Percentiles rank a stretch among this genome's conserved stretches.
Evolutionary conservation across 371 early-diverging fungal genomes (phyloP).

Genomic region (Mortierella sp.): DNA sequence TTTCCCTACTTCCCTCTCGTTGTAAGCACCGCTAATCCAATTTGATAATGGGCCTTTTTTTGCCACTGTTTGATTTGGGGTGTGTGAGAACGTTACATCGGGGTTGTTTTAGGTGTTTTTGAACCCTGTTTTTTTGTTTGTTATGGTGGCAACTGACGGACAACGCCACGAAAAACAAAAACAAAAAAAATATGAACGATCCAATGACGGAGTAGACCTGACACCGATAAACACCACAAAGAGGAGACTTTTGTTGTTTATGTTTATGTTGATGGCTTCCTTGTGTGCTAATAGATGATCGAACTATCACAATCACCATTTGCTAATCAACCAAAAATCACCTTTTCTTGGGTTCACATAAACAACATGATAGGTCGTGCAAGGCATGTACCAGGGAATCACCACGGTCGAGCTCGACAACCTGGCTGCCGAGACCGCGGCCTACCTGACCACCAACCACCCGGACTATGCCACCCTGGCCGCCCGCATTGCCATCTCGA

Average conservation of each 20-base stretch:
- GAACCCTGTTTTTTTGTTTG: background rate
- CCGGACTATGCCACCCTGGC: conserved; percentile 99
- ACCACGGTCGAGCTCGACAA: conserved; percentile 98
- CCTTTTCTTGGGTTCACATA: background rate
- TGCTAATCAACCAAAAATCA: conserved; percentile 1
- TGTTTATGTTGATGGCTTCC: background rate
- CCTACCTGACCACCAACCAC: conserved; percentile 97
- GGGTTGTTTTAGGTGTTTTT: background rate
- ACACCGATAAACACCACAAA: background rate
- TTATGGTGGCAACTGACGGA: background rate
- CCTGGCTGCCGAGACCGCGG: conserved; percentile 97
- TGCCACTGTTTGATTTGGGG: background rate
- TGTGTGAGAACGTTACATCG: background rate
- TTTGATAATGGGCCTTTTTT: no score
- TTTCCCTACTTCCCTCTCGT: background rate
- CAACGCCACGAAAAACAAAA: background rate
- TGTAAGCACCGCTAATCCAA: no score
- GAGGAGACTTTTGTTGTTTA: background rate
- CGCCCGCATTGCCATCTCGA: conserved; percentile 96
- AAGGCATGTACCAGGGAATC: conserved; percentile 97
- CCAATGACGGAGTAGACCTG: background rate
- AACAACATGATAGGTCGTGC: conserved; percentile 79
- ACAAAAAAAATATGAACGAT: no score
- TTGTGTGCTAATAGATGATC: background rate
- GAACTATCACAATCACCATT: background rate